Base-by-base conservation (phyloP, 1,284 basidiomycete genomes). In the Marasmius fiardii region DNA sequence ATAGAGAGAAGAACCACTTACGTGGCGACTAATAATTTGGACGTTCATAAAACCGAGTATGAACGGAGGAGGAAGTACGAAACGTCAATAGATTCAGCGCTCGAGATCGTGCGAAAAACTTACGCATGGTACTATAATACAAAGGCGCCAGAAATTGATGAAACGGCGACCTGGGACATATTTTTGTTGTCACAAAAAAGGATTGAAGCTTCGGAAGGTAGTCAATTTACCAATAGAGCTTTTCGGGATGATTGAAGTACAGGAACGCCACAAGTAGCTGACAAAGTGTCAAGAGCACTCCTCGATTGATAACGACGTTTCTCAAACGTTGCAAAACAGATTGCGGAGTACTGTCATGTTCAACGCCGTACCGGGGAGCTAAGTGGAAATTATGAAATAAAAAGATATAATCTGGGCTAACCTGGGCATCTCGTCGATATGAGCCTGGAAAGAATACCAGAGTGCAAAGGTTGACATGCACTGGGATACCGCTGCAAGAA, bases 161-260 rank as follows among this genome's bases (percentile, higher is more conserved):
- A n/a, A 49, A 49, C 1, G 47, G 47, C 14, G 47, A 23, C 47
- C 47, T 49, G 26, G 16, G 39, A n/a, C 39, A 6, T 33, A 16
- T 45, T 24, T 11, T 20, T 12, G 12, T 20, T 28, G 16, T 21
- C 26, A 28, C 1, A 18, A 31, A 4, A 11, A 16, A 26, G 47
- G 5, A 8, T 31, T 16, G 31, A 26, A 2, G 6, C n/a, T n/a
- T 18, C 2, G 21, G 20, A 44, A 18, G 4, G 20, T 44, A 21
- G 11, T 20, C 18, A 4, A 20, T 18, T 31, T 26, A 49, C 47
- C 47, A 49, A 33, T 49, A 49, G 14, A 49, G 31, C 26, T n/a
- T 26, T 20, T 49, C 47, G 8, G 47, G 47, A 31, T 49, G 47
- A n/a, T 49, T n/a, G 16, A 49, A 49, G 31, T n/a, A 49, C 10